A percentile compares a stretch with the other conserved stretches of the same genome.
phyloP scores from a whole-genome alignment of 257 asterid species.

The Solanum arcanum region DNA sequence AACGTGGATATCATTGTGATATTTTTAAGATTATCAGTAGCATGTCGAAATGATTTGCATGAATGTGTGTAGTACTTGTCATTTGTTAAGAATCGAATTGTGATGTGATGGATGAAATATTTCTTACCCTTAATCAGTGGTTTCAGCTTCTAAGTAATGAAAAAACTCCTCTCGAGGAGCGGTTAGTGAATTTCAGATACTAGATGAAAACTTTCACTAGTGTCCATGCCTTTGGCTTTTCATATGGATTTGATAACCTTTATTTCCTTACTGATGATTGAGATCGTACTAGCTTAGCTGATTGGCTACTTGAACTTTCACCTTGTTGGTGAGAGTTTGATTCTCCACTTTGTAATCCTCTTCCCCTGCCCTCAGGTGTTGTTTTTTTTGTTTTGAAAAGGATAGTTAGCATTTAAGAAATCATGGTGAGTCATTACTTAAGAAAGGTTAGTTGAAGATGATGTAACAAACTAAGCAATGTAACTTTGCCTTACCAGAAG shows the following conservation, averaged over 20 bases:
- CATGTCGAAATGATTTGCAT: neutral
- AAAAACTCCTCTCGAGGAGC: too few species aligned
- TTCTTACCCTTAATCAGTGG: neutral
- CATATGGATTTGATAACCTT: neutral
- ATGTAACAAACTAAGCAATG: neutral
- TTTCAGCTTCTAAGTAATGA: neutral
- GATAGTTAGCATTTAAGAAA: neutral
- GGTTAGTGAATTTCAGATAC: neutral
- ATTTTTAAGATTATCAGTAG: neutral
- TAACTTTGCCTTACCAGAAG: neutral
- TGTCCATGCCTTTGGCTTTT: neutral
- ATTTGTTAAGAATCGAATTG: neutral
- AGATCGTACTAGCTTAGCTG: neutral
- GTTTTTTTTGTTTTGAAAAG: too few species aligned
- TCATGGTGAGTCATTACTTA: neutral
- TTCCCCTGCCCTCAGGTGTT: neutral
- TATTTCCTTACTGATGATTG: neutral
- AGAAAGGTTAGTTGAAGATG: neutral
- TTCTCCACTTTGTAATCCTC: neutral
- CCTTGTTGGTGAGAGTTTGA: neutral
- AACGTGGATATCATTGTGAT: neutral
- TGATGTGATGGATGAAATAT: neutral
- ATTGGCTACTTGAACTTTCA: neutral
- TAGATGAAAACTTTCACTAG: neutral
- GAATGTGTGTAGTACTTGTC: neutral